Base-by-base conservation (phyloP, 495 filamentous ascomycete species). In the Collariella sp. region DNA sequence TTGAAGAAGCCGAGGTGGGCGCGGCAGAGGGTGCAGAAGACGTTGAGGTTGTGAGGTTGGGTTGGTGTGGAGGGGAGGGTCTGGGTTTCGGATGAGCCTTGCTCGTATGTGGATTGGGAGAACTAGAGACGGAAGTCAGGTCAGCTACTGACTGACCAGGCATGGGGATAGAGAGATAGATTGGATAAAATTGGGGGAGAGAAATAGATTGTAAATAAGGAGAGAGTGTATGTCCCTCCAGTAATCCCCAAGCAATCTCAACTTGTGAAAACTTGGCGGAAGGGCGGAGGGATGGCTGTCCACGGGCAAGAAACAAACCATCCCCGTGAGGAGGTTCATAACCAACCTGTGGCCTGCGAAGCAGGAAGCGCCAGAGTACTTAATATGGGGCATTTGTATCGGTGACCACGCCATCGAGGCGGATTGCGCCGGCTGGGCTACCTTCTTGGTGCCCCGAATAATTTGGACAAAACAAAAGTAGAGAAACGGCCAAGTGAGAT, bases 381-480 rank as follows among this genome's bases (percentile, higher is more conserved):
- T 77, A 29, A 72, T 95, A 67, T 95, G 65, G 88, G 89, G 85
- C 82, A 88, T 74, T 86, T 86, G 89, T 95, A 95, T 95, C 89
- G 87, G 79, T 85, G 81, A 74, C 80, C 79, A 79, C 68, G 72
- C 77, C 78, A 88, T 67, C 68, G 73, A 76, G 55, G 54, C 72
- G 78, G 70, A 54, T 23, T 26, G 56, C 66, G 67, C 72, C 62
- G 75, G 76, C 72, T 67, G 76, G 77, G 84, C 74, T 84, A 83
- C 87, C 85, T 95, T 96, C 90, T 95, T 86, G 71, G 81, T 87
- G 78, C 86, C 89, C 24, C 2, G 13, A 39, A 5, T 58, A 49
- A 38, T 35, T 26, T 9, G 35, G 11, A 19, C 5, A 15, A 29
- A 18, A 13, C 5, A 29, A 10, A 18, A 31, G 44, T 42, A 50